Evolutionary conservation across 768 basidiomycete genomes (phyloP), one percentile per base, ranked within the genome.

Genomic region (Trametes elegans): DNA sequence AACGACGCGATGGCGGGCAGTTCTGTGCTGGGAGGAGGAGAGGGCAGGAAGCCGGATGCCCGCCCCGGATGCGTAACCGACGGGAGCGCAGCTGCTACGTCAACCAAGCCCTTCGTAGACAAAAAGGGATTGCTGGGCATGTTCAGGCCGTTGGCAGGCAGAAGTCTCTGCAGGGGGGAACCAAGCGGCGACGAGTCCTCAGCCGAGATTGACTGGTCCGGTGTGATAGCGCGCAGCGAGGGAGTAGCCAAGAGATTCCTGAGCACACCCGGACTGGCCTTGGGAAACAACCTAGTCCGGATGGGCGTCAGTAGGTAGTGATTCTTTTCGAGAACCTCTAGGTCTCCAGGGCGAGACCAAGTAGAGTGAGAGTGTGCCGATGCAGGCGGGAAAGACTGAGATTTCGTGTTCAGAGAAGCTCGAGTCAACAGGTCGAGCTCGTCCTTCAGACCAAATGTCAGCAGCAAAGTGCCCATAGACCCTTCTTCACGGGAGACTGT

Each of bases 271-370:
- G 55, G 48, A 38, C 60, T 57, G 28, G 47, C 55, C 32, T 41
- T 54, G 0, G 60, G 60, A 29, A 61, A 61, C 11, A 57, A 23
- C 19, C 27, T 53, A 36, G 8, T 53, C 3, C 60, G 55, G 14
- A 61, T 32, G 2, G 60, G 60, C 2, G 60, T 61, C 13, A 48
- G 28, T 24, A 61, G 14, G 32, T 57, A 57, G 8, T 57, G 48
- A n/a, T 57, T 34, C 46, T 61, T 57, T 28, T 49, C 31, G 8
- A 36, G 21, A 3, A 52, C 29, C 3, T 26, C 50, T 13, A 40
- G 36, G 5, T 14, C 24, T 24, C 31, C 36, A 44, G 2, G n/a
- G 23, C 1, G 40, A 41, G 8, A 27, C 13, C 24, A 7, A 13
- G 34, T 35, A 6, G 31, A 3, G n/a, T 35, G n/a, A n/a, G n/a